Evolutionary conservation across 805 yeast species (phyloP).

Genomic region (Cyberlindnera maritima): DNA sequence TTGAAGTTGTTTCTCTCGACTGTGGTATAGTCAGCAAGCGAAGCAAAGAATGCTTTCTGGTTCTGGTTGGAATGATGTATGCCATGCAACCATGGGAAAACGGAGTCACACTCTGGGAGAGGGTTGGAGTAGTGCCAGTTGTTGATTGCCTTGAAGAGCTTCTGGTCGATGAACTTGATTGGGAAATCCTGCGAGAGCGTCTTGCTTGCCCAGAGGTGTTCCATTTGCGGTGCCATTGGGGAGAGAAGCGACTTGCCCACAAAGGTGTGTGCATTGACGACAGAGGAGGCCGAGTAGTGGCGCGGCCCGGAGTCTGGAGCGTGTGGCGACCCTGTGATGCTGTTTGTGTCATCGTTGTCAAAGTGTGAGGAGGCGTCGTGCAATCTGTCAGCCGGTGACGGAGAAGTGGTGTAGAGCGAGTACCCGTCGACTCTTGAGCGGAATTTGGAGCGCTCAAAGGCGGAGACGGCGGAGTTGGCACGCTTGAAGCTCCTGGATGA

Average conservation of each 20-base stretch:
- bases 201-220: constrained; percentile 20
- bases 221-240: constrained; percentile 20
- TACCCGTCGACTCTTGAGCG: constrained; percentile 12
- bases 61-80: constrained; percentile 27
- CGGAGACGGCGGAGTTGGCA: constrained; percentile 22
- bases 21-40: constrained; percentile 23
- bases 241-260: constrained; percentile 13
- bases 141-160: constrained; percentile 18
- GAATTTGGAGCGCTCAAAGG: constrained; percentile 26
- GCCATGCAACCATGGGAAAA: constrained; percentile 94
- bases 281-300: constrained; percentile 17
- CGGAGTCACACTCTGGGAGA: constrained; percentile 59
- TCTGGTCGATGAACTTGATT: constrained; percentile 20
- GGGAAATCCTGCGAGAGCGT: constrained; percentile 19
- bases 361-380: not conserved
- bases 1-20: constrained; percentile 23
- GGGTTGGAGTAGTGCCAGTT: constrained; percentile 28
- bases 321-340: constrained; percentile 6
- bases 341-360: constrained; percentile 5
- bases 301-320: constrained; percentile 5
- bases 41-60: constrained; percentile 24
- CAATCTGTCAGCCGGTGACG: constrained; percentile 2
- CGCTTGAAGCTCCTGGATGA: constrained; percentile 20
- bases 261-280: constrained; percentile 5
- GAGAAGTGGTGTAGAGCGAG: constrained; percentile 17